These are phyloP conservation scores for Metschnikowia lochheadii DNA, from an alignment of 805 yeast genomes.

Conservation along the genomic window DNA sequence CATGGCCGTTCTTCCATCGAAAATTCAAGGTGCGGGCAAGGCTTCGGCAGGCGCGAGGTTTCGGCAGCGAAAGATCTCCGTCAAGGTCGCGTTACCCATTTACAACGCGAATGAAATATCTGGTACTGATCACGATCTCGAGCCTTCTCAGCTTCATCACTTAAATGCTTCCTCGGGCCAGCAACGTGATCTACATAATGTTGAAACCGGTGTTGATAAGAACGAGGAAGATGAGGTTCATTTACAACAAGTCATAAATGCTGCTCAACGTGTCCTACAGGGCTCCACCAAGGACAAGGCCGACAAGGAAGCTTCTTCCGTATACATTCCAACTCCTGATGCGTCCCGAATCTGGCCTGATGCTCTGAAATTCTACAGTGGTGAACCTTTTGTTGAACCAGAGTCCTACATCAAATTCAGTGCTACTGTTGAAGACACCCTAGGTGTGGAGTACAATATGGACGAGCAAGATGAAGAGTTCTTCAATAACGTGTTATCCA, in stretches of 20 bases:
- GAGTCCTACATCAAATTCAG: slow-evolving; percentile 80
- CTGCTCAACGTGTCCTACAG: slow-evolving; percentile 61
- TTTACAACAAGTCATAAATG: slow-evolving; percentile 84
- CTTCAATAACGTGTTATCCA: slow-evolving; percentile 40
- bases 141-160: slow-evolving; percentile 41
- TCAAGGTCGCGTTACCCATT: slow-evolving; percentile 79
- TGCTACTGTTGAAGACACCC: slow-evolving; percentile 93
- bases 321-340: slow-evolving; percentile 95
- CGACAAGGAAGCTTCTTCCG: slow-evolving; percentile 28
- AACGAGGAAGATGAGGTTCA: slow-evolving; percentile 97
- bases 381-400: slow-evolving; percentile 61
- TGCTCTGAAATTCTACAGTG: slow-evolving; percentile 65
- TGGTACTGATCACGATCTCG: slow-evolving; percentile 54
- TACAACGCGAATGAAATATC: slow-evolving; percentile 77
- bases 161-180: slow-evolving; percentile 48
- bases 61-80: slow-evolving; percentile 91
- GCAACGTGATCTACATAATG: slow-evolving; percentile 81
- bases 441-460: slow-evolving; percentile 81
- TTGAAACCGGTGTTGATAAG: slow-evolving; percentile 97
- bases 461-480: slow-evolving; percentile 84
- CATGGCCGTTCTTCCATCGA: slow-evolving; percentile 42
- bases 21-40: slow-evolving; percentile 29
- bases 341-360: slow-evolving; percentile 83
- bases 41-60: slow-evolving; percentile 60
- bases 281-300: slow-evolving; percentile 31